Percentiles rank a stretch among this genome's conserved stretches.
Conservation (phyloP, 331 rosid species). For the Arachis monticola region DNA sequence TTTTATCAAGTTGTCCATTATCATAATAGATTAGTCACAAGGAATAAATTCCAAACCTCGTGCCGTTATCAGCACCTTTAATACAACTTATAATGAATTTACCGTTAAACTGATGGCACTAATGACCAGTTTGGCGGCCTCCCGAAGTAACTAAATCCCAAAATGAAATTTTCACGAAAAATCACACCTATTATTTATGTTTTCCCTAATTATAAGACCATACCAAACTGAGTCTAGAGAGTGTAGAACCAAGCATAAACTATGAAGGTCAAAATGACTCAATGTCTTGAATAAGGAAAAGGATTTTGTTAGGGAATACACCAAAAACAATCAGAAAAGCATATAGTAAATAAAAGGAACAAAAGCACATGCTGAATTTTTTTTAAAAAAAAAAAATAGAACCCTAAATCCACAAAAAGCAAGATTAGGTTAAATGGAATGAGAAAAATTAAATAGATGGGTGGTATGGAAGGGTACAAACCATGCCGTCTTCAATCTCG, state of each 20-base stretch:
- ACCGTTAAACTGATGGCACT: background rate
- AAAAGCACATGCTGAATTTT: background rate
- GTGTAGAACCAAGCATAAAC: slow-evolving; percentile 26
- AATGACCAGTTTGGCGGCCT: background rate
- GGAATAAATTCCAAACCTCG: background rate
- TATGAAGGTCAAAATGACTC: background rate
- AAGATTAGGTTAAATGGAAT: background rate
- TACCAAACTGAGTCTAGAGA: slow-evolving; percentile 2
- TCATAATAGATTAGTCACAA: background rate
- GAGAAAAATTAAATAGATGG: background rate
- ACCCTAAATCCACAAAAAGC: background rate
- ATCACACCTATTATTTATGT: background rate
- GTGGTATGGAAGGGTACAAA: slow-evolving; percentile 94
- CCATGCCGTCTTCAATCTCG: slow-evolving; percentile 99
- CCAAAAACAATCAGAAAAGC: background rate
- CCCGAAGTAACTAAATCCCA: background rate
- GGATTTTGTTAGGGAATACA: background rate
- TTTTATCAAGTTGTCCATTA: background rate
- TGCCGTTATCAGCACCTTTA: too few relatives aligned
- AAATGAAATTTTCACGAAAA: background rate
- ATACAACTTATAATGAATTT: background rate
- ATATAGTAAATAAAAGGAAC: background rate
- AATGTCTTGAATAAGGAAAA: background rate
- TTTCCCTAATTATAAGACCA: background rate
- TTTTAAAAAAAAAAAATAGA: background rate